phyloP scores from a whole-genome alignment of 495 filamentous ascomycete species.

The Neurospora sp. region DNA sequence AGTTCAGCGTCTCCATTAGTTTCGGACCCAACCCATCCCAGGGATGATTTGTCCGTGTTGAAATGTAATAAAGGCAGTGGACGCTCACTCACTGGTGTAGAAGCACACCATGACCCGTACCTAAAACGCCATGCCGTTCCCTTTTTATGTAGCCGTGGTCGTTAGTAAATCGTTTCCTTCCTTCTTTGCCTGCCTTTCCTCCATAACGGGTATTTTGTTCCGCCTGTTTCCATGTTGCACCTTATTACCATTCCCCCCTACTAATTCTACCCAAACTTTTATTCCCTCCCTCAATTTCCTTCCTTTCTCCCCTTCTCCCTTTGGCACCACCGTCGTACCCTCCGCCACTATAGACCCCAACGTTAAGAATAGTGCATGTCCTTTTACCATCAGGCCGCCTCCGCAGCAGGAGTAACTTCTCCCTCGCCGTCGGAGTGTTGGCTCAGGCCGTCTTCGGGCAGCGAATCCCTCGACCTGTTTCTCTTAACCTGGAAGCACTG shows the following conservation, averaged over 20 bases:
- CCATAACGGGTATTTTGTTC: neutral
- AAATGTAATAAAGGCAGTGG: neutral
- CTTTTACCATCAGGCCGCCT: neutral
- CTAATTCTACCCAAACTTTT: too few relatives aligned
- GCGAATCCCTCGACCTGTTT: constrained; percentile 10
- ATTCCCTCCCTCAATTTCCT: too few relatives aligned
- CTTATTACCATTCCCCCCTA: neutral
- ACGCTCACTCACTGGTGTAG: neutral
- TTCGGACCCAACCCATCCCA: neutral
- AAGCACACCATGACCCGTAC: neutral
- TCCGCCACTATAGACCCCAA: too few relatives aligned
- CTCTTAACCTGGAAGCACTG: constrained; percentile 59
- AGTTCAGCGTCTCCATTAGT: neutral
- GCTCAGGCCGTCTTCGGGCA: neutral
- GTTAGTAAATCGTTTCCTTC: neutral
- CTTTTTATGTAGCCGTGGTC: neutral
- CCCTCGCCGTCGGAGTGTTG: neutral
- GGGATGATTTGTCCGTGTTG: neutral
- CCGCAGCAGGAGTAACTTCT: neutral
- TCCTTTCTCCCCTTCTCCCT: too few relatives aligned
- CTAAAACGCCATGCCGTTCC: neutral
- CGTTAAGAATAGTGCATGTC: neutral
- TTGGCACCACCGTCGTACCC: too few relatives aligned
- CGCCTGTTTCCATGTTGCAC: neutral
- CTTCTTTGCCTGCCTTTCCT: neutral